Evolutionary conservation across 2,329 filamentous ascomycete genomes (phyloP).

Genomic region (Aspergillaceae sp.): DNA sequence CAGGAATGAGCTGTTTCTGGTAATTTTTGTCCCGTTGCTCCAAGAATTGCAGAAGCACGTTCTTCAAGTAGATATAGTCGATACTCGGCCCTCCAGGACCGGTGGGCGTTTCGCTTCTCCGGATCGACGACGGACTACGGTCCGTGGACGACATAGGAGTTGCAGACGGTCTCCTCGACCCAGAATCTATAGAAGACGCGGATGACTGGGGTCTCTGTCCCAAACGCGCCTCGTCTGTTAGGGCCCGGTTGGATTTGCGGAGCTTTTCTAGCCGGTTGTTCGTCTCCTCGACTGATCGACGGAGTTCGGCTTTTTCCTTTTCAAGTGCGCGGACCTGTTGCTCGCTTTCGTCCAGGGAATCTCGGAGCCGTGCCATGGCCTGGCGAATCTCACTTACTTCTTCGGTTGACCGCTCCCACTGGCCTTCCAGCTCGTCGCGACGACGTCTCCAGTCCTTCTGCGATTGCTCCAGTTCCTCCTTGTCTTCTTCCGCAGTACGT

Average conservation of each 20-base stretch:
- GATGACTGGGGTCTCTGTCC: constrained; percentile 45
- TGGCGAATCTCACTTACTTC: constrained; percentile 68
- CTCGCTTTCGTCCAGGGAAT: constrained; percentile 80
- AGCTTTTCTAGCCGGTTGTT: constrained; percentile 70
- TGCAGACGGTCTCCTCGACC: constrained; percentile 34
- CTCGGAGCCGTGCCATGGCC: constrained; percentile 68
- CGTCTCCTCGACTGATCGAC: constrained; percentile 68
- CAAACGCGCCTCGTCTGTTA: constrained; percentile 51
- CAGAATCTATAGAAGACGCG: constrained; percentile 52
- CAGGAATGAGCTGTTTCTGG: constrained; percentile 58
- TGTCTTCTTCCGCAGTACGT: constrained; percentile 62
- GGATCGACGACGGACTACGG: constrained; percentile 21
- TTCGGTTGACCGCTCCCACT: constrained; percentile 58
- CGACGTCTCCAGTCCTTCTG: constrained; percentile 67
- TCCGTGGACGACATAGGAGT: constrained; percentile 39
- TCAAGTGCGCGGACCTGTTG: constrained; percentile 74
- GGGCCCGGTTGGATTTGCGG: constrained; percentile 56
- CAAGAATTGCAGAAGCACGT: constrained; percentile 57
- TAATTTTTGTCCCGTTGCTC: constrained; percentile 61
- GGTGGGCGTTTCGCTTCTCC: constrained; percentile 31
- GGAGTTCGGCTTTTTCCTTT: constrained; percentile 68
- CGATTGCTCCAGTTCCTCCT: constrained; percentile 64
- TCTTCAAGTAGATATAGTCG: constrained; percentile 59
- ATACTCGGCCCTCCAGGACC: constrained; percentile 23
- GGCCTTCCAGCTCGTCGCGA: constrained; percentile 66